Base-by-base conservation (phyloP, 2,329 filamentous ascomycete genomes). In the Xylariaceae sp. region DNA sequence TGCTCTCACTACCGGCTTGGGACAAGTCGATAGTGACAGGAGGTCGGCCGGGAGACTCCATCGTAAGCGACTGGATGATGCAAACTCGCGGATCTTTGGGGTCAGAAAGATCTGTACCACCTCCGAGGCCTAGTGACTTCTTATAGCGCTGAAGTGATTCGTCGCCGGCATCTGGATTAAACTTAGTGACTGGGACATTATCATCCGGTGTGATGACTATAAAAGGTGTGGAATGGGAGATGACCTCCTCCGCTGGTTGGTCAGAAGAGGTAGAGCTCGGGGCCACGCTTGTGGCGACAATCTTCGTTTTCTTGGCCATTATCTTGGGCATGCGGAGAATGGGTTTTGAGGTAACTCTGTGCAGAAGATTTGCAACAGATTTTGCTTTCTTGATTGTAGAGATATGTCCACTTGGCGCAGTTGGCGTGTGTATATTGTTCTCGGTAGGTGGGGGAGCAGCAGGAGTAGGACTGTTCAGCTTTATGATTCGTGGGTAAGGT, bases 101-200 rank as follows among this genome's bases (percentile, higher is more conserved):
- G 73, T 93, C 86, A 54, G 87, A 89, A 59, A 91, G 83, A 67
- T 88, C 83, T 45, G 82, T 85, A 71, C 89, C 89, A 67, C 86
- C 87, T 63, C 87, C 86, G 59, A 98, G 87, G 67, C 95, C 95
- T 60, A 99, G 89, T 11, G 94, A 98, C 72, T 94, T 86, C 82
- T 99, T 99, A 90, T 96, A 99, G 71, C 94, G 90, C 79, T 96
- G 91, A 70, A 99, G 88, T 61, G 94, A 95, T 77, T 98, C 94
- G 75, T 99, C 95, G 70, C 90, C 80, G 66, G 82, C 80, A 70
- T 87, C 82, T 88, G 69, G 31, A 4, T 50, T 39, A 33, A 45
- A 53, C 26, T 62, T 56, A 58, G 59, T 49, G 53, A 55, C 47
- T 14, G 46, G 24, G 5, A 46, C 39, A 47, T 53, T 50, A 39